Evolutionary conservation across 139 green algal species (phyloP), one percentile per base, ranked within the genome.

Genomic region (Coelastrella sp.): DNA sequence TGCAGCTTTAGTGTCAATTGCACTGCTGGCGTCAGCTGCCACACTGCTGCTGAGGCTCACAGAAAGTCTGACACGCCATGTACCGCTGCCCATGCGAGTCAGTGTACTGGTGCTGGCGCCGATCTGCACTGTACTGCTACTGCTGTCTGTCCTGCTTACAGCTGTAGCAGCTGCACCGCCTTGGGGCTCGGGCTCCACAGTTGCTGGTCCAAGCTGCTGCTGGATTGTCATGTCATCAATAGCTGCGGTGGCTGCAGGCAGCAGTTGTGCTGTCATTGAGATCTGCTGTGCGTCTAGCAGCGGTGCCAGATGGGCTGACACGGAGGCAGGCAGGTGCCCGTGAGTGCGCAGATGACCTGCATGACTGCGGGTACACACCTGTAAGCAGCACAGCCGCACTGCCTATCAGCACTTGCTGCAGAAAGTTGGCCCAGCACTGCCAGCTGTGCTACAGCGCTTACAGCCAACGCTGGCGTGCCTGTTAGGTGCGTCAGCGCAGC

Each of bases 321-420:
- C 91, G 20, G 60, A 73, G 7, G 80, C 76, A 20, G 95, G 94
- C 75, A 97, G 76, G 79, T 97, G 93, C 11, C 95, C 95, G 57
- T 80, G 20, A 57, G 66, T 64, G 94, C 47, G 11, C 73, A 23
- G 19, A 66, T 71, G 54, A 32, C 22, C 65, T 22, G 54, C 7
- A n/a, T 17, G 47, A 7, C 17, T 80, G 54, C 54, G 47, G 17
- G 65, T 80, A 68, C 83, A 88, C 5, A 88, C 83, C 83, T 88
- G 68, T 47, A 47, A 47, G 32, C 32, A 47, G 32, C 32, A 47
- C 0, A 47, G 32, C 32, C 32, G 32, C 32, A 47, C 32, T 47
- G 32, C 32, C 32, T 47, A 47, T 47, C 32, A 47, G 32, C 32
- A 47, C 32, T 47, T 47, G 1, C 0, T 47, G 32, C 32, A 47